A percentile compares a stretch with the other conserved stretches of the same genome.
Conservation (phyloP, 495 filamentous ascomycete genomes). For the Terfezia boudieri region DNA sequence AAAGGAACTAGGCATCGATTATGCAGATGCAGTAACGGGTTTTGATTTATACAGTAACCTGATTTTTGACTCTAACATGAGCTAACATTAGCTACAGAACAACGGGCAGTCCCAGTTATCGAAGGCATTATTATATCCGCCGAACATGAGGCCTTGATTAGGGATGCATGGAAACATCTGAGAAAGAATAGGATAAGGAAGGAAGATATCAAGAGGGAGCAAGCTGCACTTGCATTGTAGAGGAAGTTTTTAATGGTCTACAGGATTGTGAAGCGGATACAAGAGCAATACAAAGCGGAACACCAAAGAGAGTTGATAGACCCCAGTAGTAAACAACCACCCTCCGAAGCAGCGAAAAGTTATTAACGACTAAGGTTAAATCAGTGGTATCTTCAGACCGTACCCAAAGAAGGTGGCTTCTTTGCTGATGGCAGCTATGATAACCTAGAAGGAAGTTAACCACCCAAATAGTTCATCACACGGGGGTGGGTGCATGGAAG, state of each 20-base stretch:
- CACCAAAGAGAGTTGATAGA: constrained; percentile 1
- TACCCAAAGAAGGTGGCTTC: not conserved
- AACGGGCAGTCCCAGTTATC: constrained; percentile 79
- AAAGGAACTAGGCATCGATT: constrained; percentile 64
- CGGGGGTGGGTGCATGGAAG: too few species aligned
- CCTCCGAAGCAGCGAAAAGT: not conserved
- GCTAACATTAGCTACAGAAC: constrained; percentile 29
- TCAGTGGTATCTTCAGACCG: not conserved
- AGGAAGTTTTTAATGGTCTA: constrained; percentile 67
- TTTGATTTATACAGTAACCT: constrained; percentile 48
- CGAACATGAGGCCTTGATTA: constrained; percentile 49
- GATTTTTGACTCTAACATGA: not conserved
- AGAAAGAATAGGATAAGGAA: constrained; percentile 53
- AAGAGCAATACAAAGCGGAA: constrained; percentile 38
- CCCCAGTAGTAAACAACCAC: not conserved
- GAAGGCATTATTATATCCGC: constrained; percentile 72
- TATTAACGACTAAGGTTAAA: not conserved
- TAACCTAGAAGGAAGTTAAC: not conserved
- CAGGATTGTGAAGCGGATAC: constrained; percentile 56
- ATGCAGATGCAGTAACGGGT: constrained; percentile 82
- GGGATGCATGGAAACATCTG: constrained; percentile 66
- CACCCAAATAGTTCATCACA: too few species aligned
- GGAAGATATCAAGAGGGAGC: constrained; percentile 63
- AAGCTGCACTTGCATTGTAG: constrained; percentile 55
- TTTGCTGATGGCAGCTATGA: not conserved